Base-by-base conservation (phyloP, 2,329 filamentous ascomycete genomes). In the Epichloe festucae region DNA sequence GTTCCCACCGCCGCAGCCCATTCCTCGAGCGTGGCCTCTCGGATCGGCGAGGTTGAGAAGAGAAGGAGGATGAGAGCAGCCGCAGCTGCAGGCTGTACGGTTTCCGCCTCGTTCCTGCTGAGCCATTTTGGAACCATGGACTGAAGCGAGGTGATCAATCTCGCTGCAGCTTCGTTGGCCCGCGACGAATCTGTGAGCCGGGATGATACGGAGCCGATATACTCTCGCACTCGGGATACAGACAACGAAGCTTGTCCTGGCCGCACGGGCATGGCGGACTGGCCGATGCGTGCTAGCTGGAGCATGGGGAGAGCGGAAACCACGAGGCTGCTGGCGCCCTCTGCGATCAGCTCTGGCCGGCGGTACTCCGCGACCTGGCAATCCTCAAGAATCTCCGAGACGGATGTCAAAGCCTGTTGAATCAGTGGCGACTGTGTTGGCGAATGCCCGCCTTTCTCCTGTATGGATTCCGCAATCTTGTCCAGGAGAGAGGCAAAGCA, bases 261-360 rank as follows among this genome's bases (percentile, higher is more conserved):
- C 5, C 54, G 35, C 6, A 61, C 38, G 2, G 42, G 12, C 31
- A 56, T 43, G 7, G 44, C 45, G 3, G 55, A 50, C 4, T 48
- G 43, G 3, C 56, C 54, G 0, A 67, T 52, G 3, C 64, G 51
- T 3, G 62, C 60, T n/a, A 67, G 58, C 51, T 77, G 69, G 2
- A 79, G 59, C 1, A 76, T 51, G 0, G 78, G 77, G 10, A 74
- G 65, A 0, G 70, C 63, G 4, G 81, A 74, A 6, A 77, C 70
- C 11, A 84, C 69, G 1, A 87, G 70, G n/a, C 70, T 71, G 57
- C 79, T 76, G 14, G 74, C 73, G 0, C 80, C 78, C 58, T 85
- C 81, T 27, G 79, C 78, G 4, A 85, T 73, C 21, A 86, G 70
- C 52, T 87, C 84, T 0, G 79, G 81, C 23, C 78, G 77, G 17